Evolutionary conservation across 1,284 basidiomycete species (phyloP), one percentile per base, ranked within the genome.

Genomic region (Marasmius fiardii): DNA sequence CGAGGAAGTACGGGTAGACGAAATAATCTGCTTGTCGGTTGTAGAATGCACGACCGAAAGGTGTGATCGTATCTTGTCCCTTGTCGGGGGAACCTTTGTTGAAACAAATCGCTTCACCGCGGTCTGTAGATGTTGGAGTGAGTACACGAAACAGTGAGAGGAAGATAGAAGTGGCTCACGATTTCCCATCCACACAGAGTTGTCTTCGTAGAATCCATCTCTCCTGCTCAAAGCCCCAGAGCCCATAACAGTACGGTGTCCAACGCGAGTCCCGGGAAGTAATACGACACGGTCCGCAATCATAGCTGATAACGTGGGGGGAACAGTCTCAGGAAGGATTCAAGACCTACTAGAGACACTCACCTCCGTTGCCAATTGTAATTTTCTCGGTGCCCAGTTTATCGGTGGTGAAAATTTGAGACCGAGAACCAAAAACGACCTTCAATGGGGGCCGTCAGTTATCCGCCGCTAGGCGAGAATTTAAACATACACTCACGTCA

Each of bases 1-100:
- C 62, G 43, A 76, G 23, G 37, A 55, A 43, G 60, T 76, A 77
- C 3, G 77, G 76, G 58, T 71, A 68, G 48, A 79, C 76, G 57
- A 73, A 76, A 62, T 71, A 78, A 31, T 67, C 55, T 6, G 76
- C 75, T 57, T 76, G 56, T 53, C 72, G 67, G 58, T 69, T 66
- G 67, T 79, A 77, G 64, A 74, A 78, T 1, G 77, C 76, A 52
- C 70, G 68, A n/a, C 75, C 76, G 59, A 79, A 79, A 3, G 77
- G 77, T 2, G 75, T 77, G 31, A 64, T 72, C 1, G 75, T 77
- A 54, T 69, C 67, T 20, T 60, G 58, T 35, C 58, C 60, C 49
- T 63, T 41, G 52, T 52, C 61, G 4, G 62, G 43, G 20, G 55
- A 58, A 16, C 64, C 68, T 51, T 58, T 66, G 62, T 64, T 70